Base-by-base conservation (phyloP, 2,329 filamentous ascomycete genomes). In the Ilyonectria destructans region DNA sequence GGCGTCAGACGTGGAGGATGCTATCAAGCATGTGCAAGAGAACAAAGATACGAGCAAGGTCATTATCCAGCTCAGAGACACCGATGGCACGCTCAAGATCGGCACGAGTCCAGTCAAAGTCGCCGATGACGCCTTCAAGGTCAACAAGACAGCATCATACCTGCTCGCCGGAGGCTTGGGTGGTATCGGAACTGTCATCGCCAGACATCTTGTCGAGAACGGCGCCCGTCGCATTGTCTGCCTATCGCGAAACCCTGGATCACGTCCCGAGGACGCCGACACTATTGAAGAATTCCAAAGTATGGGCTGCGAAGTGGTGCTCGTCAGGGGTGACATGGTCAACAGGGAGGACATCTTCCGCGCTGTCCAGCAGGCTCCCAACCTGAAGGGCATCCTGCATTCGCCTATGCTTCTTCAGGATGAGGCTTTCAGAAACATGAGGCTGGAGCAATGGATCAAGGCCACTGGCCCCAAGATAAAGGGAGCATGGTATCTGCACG, bases 321-420 rank as follows among this genome's bases (percentile, higher is more conserved):
- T 78, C 1, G 74, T 81, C n/a, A 61, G 71, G 2, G 82, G 82
- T 40, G 79, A 79, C 68, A 78, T 84, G 6, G 73, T 73, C 1
- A 56, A 68, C 8, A 58, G 65, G n/a, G 67, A 70, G 0, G 77
- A 80, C 7, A 78, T 83, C 1, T 57, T 74, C 8, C 69, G 60
- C 1, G 73, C 76, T 3, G 65, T 79, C 1, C 55, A 54, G 4
- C 57, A 31, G n/a, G 66, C 68, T 43, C 31, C 72, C 19, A 40
- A 70, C 66, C 79, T 85, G n/a, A 76, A 76, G 15, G 83, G 84
- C 12, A 72, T 85, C 6, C 65, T 86, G 6, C 81, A 85, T 48
- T 71, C 80, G 40, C 77, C 83, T 6, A 84, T 85, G 82, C 77
- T 84, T 12, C 70, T 78, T 2, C 59, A 59, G 6, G 72, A 75